These are phyloP conservation scores for Eucalyptus curtisii DNA, from an alignment of 345 rosid genomes.

Conservation along the genomic window DNA sequence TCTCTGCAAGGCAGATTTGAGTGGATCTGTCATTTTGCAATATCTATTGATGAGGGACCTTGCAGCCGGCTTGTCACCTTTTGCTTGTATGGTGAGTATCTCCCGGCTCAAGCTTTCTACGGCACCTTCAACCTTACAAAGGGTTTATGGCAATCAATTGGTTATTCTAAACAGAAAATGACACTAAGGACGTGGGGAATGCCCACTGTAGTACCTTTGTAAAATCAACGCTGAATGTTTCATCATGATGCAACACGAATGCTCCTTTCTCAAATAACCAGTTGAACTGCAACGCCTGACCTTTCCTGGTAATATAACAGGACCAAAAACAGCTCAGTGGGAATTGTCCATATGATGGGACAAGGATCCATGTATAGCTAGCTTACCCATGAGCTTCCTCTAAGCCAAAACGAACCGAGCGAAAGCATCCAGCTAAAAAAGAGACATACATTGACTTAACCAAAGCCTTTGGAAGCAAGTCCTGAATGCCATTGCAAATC, in stretches of 20 bases:
- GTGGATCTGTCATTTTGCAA: slow-evolving; percentile 47
- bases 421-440: slow-evolving; percentile 87
- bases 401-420: slow-evolving; percentile 85
- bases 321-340: not conserved
- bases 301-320: slow-evolving; percentile 39
- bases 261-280: slow-evolving; percentile 86
- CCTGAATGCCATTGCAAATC: slow-evolving; percentile 2
- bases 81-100: slow-evolving; percentile 76
- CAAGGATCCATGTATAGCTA: not conserved
- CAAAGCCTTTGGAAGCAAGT: slow-evolving; percentile 50
- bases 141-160: not conserved
- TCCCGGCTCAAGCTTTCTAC: slow-evolving; percentile 80
- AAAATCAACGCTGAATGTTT: slow-evolving; percentile 70
- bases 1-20: slow-evolving; percentile 50
- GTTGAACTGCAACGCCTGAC: slow-evolving; percentile 91
- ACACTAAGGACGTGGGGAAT: not conserved
- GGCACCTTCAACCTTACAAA: slow-evolving; percentile 52
- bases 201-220: slow-evolving; percentile 32
- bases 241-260: slow-evolving; percentile 46
- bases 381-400: slow-evolving; percentile 94
- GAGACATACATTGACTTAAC: slow-evolving; percentile 77
- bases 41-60: slow-evolving; percentile 46
- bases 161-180: slow-evolving; percentile 12
- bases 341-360: not conserved
- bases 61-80: slow-evolving; percentile 78